A percentile compares a stretch with the other conserved stretches of the same genome.
phyloP scores from a whole-genome alignment of 2,329 filamentous ascomycete genomes.

The Verticillium zaregamsianum region DNA sequence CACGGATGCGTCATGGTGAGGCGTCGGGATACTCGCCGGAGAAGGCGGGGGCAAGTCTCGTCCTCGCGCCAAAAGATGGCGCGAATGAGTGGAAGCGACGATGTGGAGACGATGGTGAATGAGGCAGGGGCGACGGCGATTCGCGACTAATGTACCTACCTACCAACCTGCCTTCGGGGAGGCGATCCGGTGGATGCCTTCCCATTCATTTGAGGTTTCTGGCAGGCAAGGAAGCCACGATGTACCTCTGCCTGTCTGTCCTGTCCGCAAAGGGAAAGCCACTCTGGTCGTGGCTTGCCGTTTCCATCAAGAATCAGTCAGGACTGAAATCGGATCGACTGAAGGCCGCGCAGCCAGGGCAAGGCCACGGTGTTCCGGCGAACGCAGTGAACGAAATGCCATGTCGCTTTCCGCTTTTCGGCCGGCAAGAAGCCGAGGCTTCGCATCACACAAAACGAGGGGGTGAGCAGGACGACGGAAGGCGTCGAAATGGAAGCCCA shows the following conservation, averaged over 20 bases:
- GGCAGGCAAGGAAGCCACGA: neutral
- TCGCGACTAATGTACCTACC: neutral
- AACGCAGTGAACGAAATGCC: no score
- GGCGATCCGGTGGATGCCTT: neutral
- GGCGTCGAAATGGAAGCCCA: no score
- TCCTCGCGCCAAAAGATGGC: neutral
- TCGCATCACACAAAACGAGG: no score
- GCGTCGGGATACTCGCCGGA: neutral
- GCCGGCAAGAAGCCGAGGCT: no score
- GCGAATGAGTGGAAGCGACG: neutral
- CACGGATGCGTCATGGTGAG: neutral
- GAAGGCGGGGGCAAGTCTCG: neutral
- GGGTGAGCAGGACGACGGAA: no score
- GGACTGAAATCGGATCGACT: no score
- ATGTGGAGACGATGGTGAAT: neutral
- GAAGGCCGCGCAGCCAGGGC: no score
- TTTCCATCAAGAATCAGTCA: neutral
- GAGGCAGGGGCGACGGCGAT: neutral
- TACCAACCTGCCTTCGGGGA: neutral
- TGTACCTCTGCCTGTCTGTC: neutral
- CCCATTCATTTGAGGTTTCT: neutral
- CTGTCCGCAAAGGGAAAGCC: neutral
- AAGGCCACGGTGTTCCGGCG: no score
- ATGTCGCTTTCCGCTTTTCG: no score
- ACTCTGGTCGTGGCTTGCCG: neutral